Percentiles rank a stretch among this genome's conserved stretches.
Evolutionary conservation across 441 rosid genomes (phyloP).

Genomic region (Populus hybrid): DNA sequence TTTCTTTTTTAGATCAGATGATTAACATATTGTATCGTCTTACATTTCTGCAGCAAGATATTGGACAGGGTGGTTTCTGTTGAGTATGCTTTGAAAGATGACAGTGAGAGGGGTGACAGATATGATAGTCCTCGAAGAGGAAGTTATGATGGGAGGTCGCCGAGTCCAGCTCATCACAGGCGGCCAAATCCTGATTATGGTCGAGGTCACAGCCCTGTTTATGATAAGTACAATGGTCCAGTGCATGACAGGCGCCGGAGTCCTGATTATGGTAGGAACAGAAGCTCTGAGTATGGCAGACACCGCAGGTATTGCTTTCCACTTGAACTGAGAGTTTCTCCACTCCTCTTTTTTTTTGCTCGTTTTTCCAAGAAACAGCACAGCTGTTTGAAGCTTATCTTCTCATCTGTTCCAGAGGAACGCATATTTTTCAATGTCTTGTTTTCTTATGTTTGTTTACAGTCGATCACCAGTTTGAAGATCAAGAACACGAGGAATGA

Average conservation of each 20-base stretch:
- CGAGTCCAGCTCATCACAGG: slow-evolving; percentile 54
- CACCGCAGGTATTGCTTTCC: slow-evolving; percentile 55
- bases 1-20: background rate
- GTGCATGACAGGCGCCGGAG: slow-evolving; percentile 43
- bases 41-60: slow-evolving; percentile 50
- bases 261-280: slow-evolving; percentile 51
- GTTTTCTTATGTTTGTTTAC: slow-evolving; percentile 11
- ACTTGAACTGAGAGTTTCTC: background rate
- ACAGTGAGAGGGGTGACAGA: slow-evolving; percentile 61
- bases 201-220: slow-evolving; percentile 54
- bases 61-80: slow-evolving; percentile 84
- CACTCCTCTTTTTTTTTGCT: background rate
- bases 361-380: no score
- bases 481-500: slow-evolving; percentile 40
- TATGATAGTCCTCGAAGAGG: slow-evolving; percentile 60
- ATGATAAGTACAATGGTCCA: slow-evolving; percentile 46
- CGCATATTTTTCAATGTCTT: background rate
- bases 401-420: background rate
- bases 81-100: slow-evolving; percentile 87
- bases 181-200: slow-evolving; percentile 79
- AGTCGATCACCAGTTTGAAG: slow-evolving; percentile 65
- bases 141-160: slow-evolving; percentile 45
- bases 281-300: slow-evolving; percentile 54
- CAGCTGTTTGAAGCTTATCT: background rate
- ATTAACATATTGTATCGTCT: no score